Percentiles rank a stretch among this genome's conserved stretches.
These are phyloP conservation scores for Aspergillus campestris DNA, from an alignment of 495 filamentous ascomycete species.

Conservation along the genomic window DNA sequence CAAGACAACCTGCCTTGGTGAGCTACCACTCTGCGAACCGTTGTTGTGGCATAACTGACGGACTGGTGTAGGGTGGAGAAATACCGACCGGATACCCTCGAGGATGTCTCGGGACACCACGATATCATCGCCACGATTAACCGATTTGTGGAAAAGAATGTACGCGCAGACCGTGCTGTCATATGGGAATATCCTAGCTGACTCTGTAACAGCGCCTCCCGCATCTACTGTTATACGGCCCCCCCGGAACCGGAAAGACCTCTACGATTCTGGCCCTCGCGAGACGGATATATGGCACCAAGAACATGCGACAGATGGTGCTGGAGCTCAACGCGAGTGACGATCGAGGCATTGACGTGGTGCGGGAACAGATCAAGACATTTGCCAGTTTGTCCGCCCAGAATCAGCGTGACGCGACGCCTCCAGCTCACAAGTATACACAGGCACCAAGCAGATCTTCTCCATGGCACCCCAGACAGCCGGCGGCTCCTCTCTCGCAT, in stretches of 20 bases:
- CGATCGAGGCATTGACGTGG: constrained; percentile 96
- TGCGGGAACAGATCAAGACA: constrained; percentile 98
- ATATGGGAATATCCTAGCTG: not conserved
- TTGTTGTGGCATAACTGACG: constrained; percentile 4
- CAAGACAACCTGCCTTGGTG: constrained; percentile 94
- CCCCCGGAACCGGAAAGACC: constrained; percentile 94
- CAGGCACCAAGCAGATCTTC: constrained; percentile 61
- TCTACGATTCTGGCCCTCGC: constrained; percentile 90
- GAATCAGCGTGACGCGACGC: not conserved
- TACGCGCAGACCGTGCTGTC: constrained; percentile 17
- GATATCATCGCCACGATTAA: constrained; percentile 97
- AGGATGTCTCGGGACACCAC: constrained; percentile 94
- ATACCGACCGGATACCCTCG: constrained; percentile 79
- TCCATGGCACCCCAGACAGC: constrained; percentile 40
- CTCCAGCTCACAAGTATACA: constrained; percentile 47
- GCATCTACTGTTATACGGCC: constrained; percentile 95
- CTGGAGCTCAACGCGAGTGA: constrained; percentile 95
- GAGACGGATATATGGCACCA: constrained; percentile 80
- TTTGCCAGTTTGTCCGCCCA: constrained; percentile 60
- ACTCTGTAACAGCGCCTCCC: constrained; percentile 56
- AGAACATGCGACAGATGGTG: constrained; percentile 97
- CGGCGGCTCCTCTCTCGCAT: constrained; percentile 48
- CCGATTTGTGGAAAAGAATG: constrained; percentile 87
- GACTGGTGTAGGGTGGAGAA: constrained; percentile 78
- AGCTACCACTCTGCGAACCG: not conserved